Evolutionary conservation across 2,329 filamentous ascomycete species (phyloP), one percentile per base, ranked within the genome.

Genomic region (Colletotrichum spaethianum): DNA sequence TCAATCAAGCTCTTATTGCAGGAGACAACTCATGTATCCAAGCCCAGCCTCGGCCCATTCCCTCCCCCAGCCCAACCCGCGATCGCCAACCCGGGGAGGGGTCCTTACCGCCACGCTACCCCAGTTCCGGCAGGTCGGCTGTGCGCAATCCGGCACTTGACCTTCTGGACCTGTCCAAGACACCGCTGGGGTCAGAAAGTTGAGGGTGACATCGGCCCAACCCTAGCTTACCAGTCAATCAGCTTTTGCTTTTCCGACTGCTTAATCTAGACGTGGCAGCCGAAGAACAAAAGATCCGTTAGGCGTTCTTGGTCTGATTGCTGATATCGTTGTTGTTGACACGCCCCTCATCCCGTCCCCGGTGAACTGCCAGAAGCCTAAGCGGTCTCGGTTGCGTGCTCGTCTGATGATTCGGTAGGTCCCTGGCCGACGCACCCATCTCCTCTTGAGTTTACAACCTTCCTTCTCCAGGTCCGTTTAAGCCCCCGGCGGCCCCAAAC

Each of bases 41-140:
- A 16, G 42, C 14, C 42, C 7, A 23, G 48, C 42, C 4, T 18
- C 28, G 16, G 38, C 9, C 28, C 38, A 55, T 26, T 28, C 14
- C 20, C 20, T 26, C 28, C 42, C 62, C n/a, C 26, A 26, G 4
- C 31, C 60, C 33, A 52, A 28, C 33, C 59, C 59, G 28, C 31
- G 44, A 63, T 40, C 60, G 33, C 60, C 44, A 63, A 20, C 46
- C 42, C 20, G 38, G 16, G 46, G 57, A 57, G 8, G 31, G 50
- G 57, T 59, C 52, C 57, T 63, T 63, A 68, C 64, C 69, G 64
- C 44, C 36, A 59, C 69, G 69, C 64, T 72, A 72, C 69, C 69
- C 69, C 69, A 52, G 68, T 68, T 68, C 38, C 57, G 57, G 69
- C 69, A 72, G 63, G 68, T 71, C 68, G 64, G 40, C 56, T 62